A percentile compares a stretch with the other conserved stretches of the same genome.
Conservation (phyloP, 1,284 basidiomycete genomes). For the Heliocybe sulcata region DNA sequence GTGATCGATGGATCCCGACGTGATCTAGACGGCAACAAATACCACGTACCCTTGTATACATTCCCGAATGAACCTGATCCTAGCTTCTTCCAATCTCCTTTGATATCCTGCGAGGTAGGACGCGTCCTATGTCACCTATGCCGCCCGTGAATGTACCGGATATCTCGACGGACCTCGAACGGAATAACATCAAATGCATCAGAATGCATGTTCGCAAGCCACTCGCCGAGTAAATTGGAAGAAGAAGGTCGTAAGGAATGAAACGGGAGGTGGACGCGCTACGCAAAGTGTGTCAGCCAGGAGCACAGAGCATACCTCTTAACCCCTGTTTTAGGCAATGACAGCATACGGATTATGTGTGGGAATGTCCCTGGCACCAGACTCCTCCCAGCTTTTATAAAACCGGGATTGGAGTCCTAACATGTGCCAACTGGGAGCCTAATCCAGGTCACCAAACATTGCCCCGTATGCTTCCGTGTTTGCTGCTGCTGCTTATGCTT, state of each 20-base stretch:
- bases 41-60: conserved; percentile 73
- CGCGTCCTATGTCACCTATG: conserved; percentile 1
- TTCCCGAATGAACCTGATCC: conserved; percentile 91
- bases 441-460: no score
- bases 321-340: not conserved
- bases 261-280: not conserved
- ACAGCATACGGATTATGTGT: not conserved
- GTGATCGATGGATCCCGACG: not conserved
- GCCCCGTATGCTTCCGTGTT: no score
- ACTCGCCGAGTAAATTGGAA: not conserved
- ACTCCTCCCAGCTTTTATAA: not conserved
- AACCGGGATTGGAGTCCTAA: no score
- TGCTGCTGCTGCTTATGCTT: no score
- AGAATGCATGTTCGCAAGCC: conserved; percentile 20
- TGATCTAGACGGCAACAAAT: conserved; percentile 4
- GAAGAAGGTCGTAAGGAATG: not conserved
- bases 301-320: not conserved
- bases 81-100: conserved; percentile 81
- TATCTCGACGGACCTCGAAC: conserved; percentile 50
- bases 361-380: not conserved
- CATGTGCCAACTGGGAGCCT: no score
- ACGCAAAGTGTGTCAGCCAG: not conserved
- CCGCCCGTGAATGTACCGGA: conserved; percentile 1
- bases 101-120: conserved; percentile 60
- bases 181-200: conserved; percentile 82